Conservation (phyloP, 2,329 filamentous ascomycete genomes). For the Zymoseptoria passerinii region DNA sequence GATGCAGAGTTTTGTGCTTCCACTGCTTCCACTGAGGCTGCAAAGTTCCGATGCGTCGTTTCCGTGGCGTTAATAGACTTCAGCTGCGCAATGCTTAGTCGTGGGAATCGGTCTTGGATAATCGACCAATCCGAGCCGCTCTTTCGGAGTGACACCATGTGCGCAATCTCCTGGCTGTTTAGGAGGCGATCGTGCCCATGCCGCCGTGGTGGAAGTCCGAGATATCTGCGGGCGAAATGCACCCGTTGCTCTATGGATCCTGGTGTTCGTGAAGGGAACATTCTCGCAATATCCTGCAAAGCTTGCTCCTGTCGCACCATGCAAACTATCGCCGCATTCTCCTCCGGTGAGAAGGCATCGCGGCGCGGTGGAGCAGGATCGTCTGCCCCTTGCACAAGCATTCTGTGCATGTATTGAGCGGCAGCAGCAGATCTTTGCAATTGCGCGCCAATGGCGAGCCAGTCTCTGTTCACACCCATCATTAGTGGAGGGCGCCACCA, state of each 20-base stretch:
- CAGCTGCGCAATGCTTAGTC: background rate
- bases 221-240: background rate
- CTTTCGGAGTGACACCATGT: background rate
- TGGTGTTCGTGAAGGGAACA: background rate
- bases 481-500: background rate
- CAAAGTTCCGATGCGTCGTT: background rate
- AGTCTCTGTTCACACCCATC: background rate
- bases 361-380: background rate
- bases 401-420: background rate
- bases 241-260: background rate
- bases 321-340: background rate
- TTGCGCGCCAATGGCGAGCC: background rate
- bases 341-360: background rate
- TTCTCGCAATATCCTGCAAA: background rate
- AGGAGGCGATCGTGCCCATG: background rate
- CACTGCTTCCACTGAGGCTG: background rate
- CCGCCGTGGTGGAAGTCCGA: background rate
- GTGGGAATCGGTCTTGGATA: background rate
- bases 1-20: background rate
- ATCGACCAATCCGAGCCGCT: background rate
- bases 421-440: background rate
- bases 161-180: background rate
- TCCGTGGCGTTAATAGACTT: background rate
- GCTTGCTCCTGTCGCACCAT: background rate
- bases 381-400: background rate